These are phyloP conservation scores for Tuber microsphaerosporum DNA, from an alignment of 495 filamentous ascomycete genomes.

Conservation along the genomic window DNA sequence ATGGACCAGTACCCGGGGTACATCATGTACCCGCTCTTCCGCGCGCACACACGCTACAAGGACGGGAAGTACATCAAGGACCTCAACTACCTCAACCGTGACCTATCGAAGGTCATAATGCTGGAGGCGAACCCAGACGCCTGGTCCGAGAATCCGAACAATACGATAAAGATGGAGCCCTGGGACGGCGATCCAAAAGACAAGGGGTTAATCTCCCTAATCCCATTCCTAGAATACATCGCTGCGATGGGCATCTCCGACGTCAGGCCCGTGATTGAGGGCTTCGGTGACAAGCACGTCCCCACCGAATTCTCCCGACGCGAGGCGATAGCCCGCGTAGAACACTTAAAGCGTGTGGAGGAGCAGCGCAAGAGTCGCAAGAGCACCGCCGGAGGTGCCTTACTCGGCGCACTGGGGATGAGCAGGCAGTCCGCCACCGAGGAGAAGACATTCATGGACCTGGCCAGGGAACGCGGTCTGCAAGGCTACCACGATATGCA, in stretches of 20 bases:
- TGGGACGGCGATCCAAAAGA: slow-evolving; percentile 82
- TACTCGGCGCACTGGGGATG: slow-evolving; percentile 66
- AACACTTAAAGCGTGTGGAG: slow-evolving; percentile 70
- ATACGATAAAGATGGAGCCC: slow-evolving; percentile 80
- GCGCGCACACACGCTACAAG: slow-evolving; percentile 90
- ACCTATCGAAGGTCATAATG: slow-evolving; percentile 86
- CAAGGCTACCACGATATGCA: slow-evolving; percentile 83
- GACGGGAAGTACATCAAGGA: slow-evolving; percentile 97
- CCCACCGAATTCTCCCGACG: slow-evolving; percentile 79
- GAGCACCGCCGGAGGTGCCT: slow-evolving; percentile 51
- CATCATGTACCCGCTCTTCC: slow-evolving; percentile 88
- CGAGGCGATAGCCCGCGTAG: slow-evolving; percentile 73
- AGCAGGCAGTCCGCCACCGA: slow-evolving; percentile 55
- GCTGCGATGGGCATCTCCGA: slow-evolving; percentile 86
- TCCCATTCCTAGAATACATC: slow-evolving; percentile 94
- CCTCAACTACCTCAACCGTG: slow-evolving; percentile 89
- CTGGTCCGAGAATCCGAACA: slow-evolving; percentile 78
- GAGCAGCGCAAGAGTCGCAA: slow-evolving; percentile 57
- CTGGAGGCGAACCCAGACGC: slow-evolving; percentile 79
- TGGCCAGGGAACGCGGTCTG: slow-evolving; percentile 82
- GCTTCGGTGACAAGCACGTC: slow-evolving; percentile 78
- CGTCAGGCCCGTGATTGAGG: slow-evolving; percentile 73
- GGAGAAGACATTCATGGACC: slow-evolving; percentile 83
- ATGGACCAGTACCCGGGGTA: slow-evolving; percentile 85
- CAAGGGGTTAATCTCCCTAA: slow-evolving; percentile 73